Percentiles rank a stretch among this genome's conserved stretches.
These are phyloP conservation scores for Rhizopus microsporus DNA, from an alignment of 371 early-diverging fungal genomes.

Conservation along the genomic window DNA sequence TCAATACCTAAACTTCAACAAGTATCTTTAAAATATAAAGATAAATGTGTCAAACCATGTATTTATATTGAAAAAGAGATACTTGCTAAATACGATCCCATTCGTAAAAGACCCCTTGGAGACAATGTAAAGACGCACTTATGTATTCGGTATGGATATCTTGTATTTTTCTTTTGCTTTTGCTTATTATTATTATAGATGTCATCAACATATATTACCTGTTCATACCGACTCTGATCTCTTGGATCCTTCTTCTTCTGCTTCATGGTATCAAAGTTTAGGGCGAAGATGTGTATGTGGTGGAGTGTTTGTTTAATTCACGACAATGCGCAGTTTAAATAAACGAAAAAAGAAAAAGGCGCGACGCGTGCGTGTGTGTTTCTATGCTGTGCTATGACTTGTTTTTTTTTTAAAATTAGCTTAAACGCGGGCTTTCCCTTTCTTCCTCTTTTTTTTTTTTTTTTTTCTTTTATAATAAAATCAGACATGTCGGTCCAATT, in stretches of 20 bases:
- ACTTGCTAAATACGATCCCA: slow-evolving; percentile 30
- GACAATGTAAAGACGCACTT: not conserved
- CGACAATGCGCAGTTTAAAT: no score
- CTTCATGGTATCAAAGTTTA: slow-evolving; percentile 41
- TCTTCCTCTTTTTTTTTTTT: slow-evolving; percentile 9
- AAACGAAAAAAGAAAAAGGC: no score
- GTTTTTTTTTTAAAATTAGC: not conserved
- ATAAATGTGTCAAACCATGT: slow-evolving; percentile 40
- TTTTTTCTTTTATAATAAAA: slow-evolving; percentile 1
- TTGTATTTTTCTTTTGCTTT: not conserved
- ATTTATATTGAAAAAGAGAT: slow-evolving; percentile 36
- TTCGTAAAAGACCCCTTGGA: slow-evolving; percentile 32
- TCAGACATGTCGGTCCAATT: slow-evolving; percentile 36
- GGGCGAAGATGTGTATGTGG: slow-evolving; percentile 43
- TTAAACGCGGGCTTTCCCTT: slow-evolving; percentile 4
- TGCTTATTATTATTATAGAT: slow-evolving; percentile 18
- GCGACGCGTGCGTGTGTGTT: no score
- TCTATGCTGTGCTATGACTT: not conserved
- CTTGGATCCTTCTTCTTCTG: slow-evolving; percentile 31
- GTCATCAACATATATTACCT: slow-evolving; percentile 30
- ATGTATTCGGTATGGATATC: slow-evolving; percentile 28
- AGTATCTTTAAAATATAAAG: slow-evolving; percentile 27
- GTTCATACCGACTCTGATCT: slow-evolving; percentile 6
- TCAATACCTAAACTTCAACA: slow-evolving; percentile 15
- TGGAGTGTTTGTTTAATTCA: slow-evolving; percentile 30